Base-by-base conservation (phyloP, 495 filamentous ascomycete species). In the Xylaria flabelliformis region DNA sequence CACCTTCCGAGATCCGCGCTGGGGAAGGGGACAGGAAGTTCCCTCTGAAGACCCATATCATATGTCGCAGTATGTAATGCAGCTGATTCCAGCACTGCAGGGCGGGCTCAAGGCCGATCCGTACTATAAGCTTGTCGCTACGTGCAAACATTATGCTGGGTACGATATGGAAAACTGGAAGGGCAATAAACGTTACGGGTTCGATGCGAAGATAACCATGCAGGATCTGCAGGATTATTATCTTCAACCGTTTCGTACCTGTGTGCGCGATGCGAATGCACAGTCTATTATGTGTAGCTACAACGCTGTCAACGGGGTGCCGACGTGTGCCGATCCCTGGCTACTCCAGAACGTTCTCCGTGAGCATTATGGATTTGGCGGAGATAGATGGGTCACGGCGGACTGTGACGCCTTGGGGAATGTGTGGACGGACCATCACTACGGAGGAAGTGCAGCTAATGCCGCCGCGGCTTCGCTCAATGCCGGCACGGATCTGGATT, bases 141-240 rank as follows among this genome's bases (percentile, higher is more conserved):
- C 87, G 2, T 89, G 88, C 53, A 91, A 90, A 75, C 89, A 91
- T 71, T 91, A 81, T 70, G 88, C 86, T 0, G 89, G 86, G 1
- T 91, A 92, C 72, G 90, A 92, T 69, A 81, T 91, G 42, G 90
- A 91, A 72, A 77, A 83, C 62, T 90, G 88, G 86, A 76, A 83
- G 50, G 81, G 82, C 15, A 86, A 86, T 69, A 82, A 80, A 5
- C 82, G 88, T 0, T 85, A 89, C 59, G 85, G 83, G 2, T 90
- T 88, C 72, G 83, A 91, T 74, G 81, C 88, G 61, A 83, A 80
- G 63, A 88, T 90, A 67, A 84, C 82, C 19, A 78, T 80, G 42
- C 88, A 90, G 68, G 86, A 90, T 56, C 77, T 90, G 21, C 78
- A 85, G 0, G 88, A 90, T 53, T 91, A 89, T 71, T 89, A 86